Evolutionary conservation across 768 basidiomycete genomes (phyloP).

Genomic region (Auricularia heimuer): DNA sequence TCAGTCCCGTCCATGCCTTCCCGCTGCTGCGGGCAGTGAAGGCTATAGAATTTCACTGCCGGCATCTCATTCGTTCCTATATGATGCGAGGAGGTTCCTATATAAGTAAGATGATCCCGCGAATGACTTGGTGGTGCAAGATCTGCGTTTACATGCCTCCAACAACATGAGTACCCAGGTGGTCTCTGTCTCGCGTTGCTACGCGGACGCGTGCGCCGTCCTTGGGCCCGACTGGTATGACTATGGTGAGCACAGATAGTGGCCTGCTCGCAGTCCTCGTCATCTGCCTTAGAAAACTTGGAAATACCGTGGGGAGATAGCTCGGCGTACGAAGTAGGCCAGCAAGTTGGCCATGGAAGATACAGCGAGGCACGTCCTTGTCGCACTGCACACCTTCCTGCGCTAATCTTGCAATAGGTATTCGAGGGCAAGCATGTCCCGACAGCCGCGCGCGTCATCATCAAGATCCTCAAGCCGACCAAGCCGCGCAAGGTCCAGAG

Average conservation of each 20-base stretch:
- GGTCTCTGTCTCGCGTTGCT: neutral
- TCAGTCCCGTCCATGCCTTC: too few relatives aligned
- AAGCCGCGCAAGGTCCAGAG: constrained; percentile 63
- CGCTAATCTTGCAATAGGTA: constrained; percentile 24
- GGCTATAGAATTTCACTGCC: too few relatives aligned
- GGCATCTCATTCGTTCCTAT: too few relatives aligned
- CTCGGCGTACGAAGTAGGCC: too few relatives aligned
- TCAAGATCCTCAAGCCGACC: constrained; percentile 69
- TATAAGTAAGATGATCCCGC: neutral
- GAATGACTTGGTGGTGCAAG: neutral
- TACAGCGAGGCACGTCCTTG: too few relatives aligned
- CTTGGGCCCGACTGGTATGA: neutral
- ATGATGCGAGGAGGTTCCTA: too few relatives aligned
- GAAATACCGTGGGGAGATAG: too few relatives aligned
- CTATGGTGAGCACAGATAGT: neutral
- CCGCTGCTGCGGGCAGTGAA: too few relatives aligned
- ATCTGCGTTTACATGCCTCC: neutral
- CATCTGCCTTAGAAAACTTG: too few relatives aligned
- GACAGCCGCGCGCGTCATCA: constrained; percentile 43
- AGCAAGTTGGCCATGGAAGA: too few relatives aligned
- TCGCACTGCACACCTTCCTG: too few relatives aligned
- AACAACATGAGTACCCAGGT: neutral
- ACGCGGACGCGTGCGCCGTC: neutral
- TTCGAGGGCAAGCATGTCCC: constrained; percentile 52
- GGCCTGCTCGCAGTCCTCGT: too few relatives aligned